Evolutionary conservation across 2,329 filamentous ascomycete genomes (phyloP).

Genomic region (Exophiala sp.): DNA sequence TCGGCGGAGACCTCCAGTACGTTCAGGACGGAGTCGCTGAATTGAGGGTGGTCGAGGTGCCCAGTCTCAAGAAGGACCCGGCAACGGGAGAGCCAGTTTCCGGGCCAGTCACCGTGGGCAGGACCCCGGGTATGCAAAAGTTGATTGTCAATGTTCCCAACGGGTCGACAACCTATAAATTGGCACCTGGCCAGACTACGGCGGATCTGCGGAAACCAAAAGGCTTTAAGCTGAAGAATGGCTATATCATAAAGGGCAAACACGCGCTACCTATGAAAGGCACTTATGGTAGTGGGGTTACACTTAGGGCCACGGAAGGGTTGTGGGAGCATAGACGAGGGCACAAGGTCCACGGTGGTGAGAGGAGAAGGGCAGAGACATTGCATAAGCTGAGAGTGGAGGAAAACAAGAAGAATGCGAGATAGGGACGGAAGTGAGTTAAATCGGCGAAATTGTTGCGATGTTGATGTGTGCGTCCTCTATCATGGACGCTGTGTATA

Average conservation of each 20-base stretch:
- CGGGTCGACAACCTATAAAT: constrained; percentile 51
- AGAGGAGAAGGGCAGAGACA: constrained; percentile 79
- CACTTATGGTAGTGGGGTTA: constrained; percentile 53
- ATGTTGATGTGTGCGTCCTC: background rate
- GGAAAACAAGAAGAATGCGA: constrained; percentile 60
- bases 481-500: background rate
- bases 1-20: constrained; percentile 73
- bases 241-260: constrained; percentile 66
- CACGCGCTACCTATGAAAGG: constrained; percentile 64
- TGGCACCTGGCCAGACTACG: constrained; percentile 37
- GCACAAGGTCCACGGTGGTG: constrained; percentile 91
- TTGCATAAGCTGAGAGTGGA: constrained; percentile 76
- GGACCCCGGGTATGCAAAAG: constrained; percentile 51
- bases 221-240: constrained; percentile 63
- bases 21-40: constrained; percentile 60
- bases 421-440: background rate
- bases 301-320: constrained; percentile 69
- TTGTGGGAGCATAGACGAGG: constrained; percentile 89
- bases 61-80: constrained; percentile 35
- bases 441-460: background rate
- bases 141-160: constrained; percentile 56
- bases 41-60: constrained; percentile 53
- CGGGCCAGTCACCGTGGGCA: constrained; percentile 34
- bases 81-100: constrained; percentile 31
- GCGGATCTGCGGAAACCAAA: constrained; percentile 50